Evolutionary conservation across 192 early-diverging fungal species (phyloP).

Genomic region (Chytriomyces confervae): DNA sequence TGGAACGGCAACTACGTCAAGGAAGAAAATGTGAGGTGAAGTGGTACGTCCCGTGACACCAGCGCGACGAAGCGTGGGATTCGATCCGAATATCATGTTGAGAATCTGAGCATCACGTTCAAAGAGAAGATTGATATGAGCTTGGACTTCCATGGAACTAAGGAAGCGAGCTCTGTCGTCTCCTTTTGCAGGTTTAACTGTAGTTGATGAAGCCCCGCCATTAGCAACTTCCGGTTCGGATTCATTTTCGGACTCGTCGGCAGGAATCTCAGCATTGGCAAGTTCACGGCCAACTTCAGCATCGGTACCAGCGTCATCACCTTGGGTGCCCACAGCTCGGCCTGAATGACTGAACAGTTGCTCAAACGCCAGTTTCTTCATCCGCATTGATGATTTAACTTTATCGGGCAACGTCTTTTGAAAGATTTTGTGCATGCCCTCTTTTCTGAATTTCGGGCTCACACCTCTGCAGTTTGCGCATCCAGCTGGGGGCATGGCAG

Average conservation of each 20-base stretch:
- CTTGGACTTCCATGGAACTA: slow-evolving; percentile 82
- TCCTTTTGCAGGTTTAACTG: slow-evolving; percentile 5
- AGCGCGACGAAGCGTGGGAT: slow-evolving; percentile 3
- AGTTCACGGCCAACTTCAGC: slow-evolving; percentile 20
- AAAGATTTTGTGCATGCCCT: slow-evolving; percentile 86
- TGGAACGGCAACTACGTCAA: slow-evolving; percentile 87
- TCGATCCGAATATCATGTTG: slow-evolving; percentile 78
- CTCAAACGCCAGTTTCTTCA: slow-evolving; percentile 57
- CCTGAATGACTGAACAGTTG: slow-evolving; percentile 35
- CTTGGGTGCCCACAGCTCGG: not conserved
- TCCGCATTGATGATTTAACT: slow-evolving; percentile 63
- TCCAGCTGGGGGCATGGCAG: slow-evolving; percentile 41
- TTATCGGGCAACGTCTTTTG: slow-evolving; percentile 73
- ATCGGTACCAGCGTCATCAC: slow-evolving; percentile 19
- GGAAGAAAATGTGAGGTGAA: slow-evolving; percentile 88
- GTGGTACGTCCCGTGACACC: slow-evolving; percentile 40
- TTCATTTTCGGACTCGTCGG: slow-evolving; percentile 37
- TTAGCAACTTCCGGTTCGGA: slow-evolving; percentile 29
- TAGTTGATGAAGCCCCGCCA: slow-evolving; percentile 15
- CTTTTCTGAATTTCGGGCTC: slow-evolving; percentile 77
- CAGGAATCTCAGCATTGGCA: slow-evolving; percentile 26
- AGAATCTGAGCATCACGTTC: slow-evolving; percentile 75
- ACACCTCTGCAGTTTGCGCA: slow-evolving; percentile 58
- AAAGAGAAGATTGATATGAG: slow-evolving; percentile 79
- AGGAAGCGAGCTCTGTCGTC: slow-evolving; percentile 43